A percentile compares a stretch with the other conserved stretches of the same genome.
Conservation (phyloP, 2,329 filamentous ascomycete species). For the Aspergillus spinulosporus region DNA sequence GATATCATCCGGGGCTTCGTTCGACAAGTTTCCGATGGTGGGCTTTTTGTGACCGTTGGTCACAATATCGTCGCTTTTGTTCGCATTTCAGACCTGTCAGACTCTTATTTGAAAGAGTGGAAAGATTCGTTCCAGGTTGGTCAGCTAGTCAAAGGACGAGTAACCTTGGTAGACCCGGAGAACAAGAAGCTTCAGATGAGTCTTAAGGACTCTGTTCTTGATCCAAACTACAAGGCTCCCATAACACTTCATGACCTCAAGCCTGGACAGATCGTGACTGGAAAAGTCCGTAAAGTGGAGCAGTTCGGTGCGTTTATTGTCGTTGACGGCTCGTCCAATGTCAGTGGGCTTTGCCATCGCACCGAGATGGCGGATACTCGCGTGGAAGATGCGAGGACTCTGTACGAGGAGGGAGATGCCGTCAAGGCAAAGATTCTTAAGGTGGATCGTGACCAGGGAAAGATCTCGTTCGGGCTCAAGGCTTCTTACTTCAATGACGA, state of each 20-base stretch:
- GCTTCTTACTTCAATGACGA: conserved; percentile 79
- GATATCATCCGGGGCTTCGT: conserved; percentile 88
- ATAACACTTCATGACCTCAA: conserved; percentile 75
- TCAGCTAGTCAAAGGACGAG: conserved; percentile 84
- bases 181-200: conserved; percentile 78
- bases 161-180: conserved; percentile 69
- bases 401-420: conserved; percentile 87
- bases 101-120: conserved; percentile 93
- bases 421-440: conserved; percentile 89
- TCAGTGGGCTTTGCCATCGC: conserved; percentile 90
- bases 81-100: conserved; percentile 83
- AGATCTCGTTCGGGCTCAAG: conserved; percentile 88
- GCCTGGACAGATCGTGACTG: conserved; percentile 78
- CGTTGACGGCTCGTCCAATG: conserved; percentile 79
- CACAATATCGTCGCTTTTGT: conserved; percentile 80
- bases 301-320: conserved; percentile 95
- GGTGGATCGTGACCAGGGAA: conserved; percentile 71
- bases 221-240: conserved; percentile 73
- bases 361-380: conserved; percentile 85
- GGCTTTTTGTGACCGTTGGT: conserved; percentile 81
- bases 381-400: conserved; percentile 79
- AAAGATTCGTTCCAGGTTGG: conserved; percentile 84
- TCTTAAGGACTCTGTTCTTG: conserved; percentile 80
- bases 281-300: conserved; percentile 88
- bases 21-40: conserved; percentile 84